phyloP scores from a whole-genome alignment of 2,329 filamentous ascomycete genomes.

The Trichophyton rubrum region DNA sequence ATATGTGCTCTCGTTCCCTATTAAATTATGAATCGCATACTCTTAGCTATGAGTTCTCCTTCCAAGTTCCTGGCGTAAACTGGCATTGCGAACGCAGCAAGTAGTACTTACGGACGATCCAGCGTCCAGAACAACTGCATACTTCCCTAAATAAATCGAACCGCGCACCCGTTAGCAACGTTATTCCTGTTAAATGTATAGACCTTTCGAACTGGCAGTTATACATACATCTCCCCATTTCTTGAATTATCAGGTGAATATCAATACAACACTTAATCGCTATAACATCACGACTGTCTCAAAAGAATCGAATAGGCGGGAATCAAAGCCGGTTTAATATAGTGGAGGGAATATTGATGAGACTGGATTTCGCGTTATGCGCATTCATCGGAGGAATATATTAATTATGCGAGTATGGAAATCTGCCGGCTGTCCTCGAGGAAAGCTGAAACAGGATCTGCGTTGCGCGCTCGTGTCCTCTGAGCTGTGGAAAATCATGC shows the following conservation, averaged over 20 bases:
- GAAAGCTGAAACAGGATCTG: neutral
- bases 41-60: constrained; percentile 10
- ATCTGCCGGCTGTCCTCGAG: neutral
- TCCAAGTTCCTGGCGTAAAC: neutral
- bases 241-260: constrained; percentile 9
- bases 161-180: constrained; percentile 15
- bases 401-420: neutral
- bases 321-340: neutral
- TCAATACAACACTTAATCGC: neutral
- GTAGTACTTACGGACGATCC: constrained; percentile 62
- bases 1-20: constrained; percentile 82
- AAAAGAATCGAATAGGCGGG: neutral
- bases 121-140: constrained; percentile 93
- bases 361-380: neutral
- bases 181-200: neutral
- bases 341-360: neutral
- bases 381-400: neutral
- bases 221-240: constrained; percentile 33
- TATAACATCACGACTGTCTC: neutral
- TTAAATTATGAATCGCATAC: constrained; percentile 13
- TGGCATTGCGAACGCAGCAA: neutral
- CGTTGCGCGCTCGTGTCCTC: neutral
- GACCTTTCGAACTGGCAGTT: neutral
- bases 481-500: neutral
- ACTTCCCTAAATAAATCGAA: constrained; percentile 41